A percentile compares a stretch with the other conserved stretches of the same genome.
Evolutionary conservation across 2,329 filamentous ascomycete genomes (phyloP).

Genomic region (Colletotrichum liriopes): DNA sequence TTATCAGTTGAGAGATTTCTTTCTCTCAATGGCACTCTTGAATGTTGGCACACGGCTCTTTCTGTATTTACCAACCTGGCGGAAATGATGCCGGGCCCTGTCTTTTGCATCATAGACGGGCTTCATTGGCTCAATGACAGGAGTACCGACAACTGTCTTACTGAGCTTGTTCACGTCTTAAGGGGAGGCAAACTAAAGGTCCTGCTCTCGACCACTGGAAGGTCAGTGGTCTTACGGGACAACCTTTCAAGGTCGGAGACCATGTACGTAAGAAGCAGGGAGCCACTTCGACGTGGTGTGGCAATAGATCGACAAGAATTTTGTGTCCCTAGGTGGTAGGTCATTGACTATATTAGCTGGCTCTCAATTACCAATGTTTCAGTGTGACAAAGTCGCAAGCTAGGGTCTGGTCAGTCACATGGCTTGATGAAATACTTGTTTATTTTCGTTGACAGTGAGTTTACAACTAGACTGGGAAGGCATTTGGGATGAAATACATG

Average conservation of each 20-base stretch:
- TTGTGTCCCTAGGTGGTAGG: neutral
- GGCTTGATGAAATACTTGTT: no score
- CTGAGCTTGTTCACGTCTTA: neutral
- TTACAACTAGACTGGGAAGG: no score
- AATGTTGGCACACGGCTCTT: neutral
- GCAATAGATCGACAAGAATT: neutral
- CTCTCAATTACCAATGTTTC: neutral
- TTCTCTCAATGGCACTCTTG: slow-evolving; percentile 1
- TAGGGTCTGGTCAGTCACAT: no score
- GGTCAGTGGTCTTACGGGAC: neutral
- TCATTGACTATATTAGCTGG: accelerated
- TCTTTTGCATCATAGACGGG: slow-evolving; percentile 23
- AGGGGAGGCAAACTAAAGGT: neutral
- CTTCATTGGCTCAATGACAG: slow-evolving; percentile 21
- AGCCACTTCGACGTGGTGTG: neutral
- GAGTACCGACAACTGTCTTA: neutral
- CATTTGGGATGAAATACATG: no score
- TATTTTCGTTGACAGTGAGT: no score
- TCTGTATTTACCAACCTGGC: neutral
- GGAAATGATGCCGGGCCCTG: neutral
- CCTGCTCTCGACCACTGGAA: slow-evolving; percentile 13
- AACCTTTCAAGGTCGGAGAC: slow-evolving; percentile 5
- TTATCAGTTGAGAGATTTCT: neutral
- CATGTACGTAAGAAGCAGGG: neutral
- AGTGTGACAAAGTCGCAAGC: neutral